Evolutionary conservation across 108 stramenopile genomes (phyloP), one percentile per base, ranked within the genome.

Genomic region (Skeletonema menzelii): DNA sequence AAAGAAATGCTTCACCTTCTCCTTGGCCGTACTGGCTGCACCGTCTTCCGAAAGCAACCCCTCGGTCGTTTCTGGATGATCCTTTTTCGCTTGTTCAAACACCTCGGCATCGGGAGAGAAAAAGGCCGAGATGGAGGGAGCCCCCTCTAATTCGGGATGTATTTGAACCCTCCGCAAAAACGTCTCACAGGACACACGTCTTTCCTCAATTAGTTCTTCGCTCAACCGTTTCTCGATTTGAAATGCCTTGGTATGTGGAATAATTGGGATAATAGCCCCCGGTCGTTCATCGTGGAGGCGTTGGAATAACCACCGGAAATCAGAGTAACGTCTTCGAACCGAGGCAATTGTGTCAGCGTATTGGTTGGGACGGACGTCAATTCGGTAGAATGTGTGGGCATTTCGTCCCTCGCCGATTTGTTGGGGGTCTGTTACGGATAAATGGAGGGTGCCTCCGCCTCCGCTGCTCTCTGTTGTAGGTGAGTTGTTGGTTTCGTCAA

Each of bases 261-360:
- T 87, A 19, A 96, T 92, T 27, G 97, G 97, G 37, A 97, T 81
- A 42, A 97, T 92, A 28, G 91, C 69, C 19, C 97, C 97, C 2
- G 97, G 94, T 34, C 79, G 73, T 73, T 94, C 95, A 65, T 84
- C 80, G 62, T 79, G 82, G 14, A 98, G 75, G 11, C 91, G 87
- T 27, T 90, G 65, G 59, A 87, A 87, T 27, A 98, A 86, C 97
- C 97, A 98, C 56, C 86, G 89, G 80, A 98, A 98, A 75, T 98
- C 97, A 65, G 77, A 80, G 85, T 96, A 97, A 1, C 97, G 92
- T 34, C 95, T 87, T 46, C 88, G 85, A 19, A 88, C 81, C 38
- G 76, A 70, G 2, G 79, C 70, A 40, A 84, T 78, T 67, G 85
- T 84, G 53, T 86, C 90, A 24, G 69, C 64, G 58, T 76, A 76